Conservation (phyloP, 2,329 filamentous ascomycete species). For the Cladosporium velox region DNA sequence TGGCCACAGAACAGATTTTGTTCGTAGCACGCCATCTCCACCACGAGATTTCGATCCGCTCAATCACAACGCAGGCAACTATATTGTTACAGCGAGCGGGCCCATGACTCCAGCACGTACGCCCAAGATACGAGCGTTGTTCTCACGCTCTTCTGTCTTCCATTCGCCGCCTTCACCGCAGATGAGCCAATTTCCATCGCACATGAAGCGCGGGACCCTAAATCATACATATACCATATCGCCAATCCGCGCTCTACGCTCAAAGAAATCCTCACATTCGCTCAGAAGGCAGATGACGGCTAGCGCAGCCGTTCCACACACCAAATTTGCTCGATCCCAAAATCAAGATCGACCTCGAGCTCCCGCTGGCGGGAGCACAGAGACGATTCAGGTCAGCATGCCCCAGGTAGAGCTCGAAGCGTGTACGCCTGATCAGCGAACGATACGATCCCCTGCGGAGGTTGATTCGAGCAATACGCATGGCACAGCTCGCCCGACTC, state of each 20-base stretch:
- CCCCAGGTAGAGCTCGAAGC: slow-evolving; percentile 23
- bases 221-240: slow-evolving; percentile 35
- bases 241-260: slow-evolving; percentile 35
- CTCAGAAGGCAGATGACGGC: slow-evolving; percentile 34
- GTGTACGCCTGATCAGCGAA: slow-evolving; percentile 26
- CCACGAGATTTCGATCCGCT: slow-evolving; percentile 27
- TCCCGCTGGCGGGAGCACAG: slow-evolving; percentile 36
- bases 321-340: background rate
- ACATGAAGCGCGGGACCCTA: slow-evolving; percentile 38
- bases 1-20: slow-evolving; percentile 38
- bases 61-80: background rate
- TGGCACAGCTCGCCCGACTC: background rate
- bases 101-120: slow-evolving; percentile 27
- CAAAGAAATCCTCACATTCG: slow-evolving; percentile 36
- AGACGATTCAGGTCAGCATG: slow-evolving; percentile 46
- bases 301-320: slow-evolving; percentile 21
- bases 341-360: slow-evolving; percentile 20
- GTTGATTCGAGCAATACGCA: slow-evolving; percentile 4
- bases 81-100: slow-evolving; percentile 22
- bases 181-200: slow-evolving; percentile 33
- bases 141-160: slow-evolving; percentile 35
- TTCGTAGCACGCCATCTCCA: slow-evolving; percentile 34
- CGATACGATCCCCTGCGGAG: background rate
- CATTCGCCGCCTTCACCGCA: slow-evolving; percentile 26
- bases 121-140: slow-evolving; percentile 25